Base-by-base conservation (phyloP, 75 land plant genomes). In the Azolla pinnata region DNA sequence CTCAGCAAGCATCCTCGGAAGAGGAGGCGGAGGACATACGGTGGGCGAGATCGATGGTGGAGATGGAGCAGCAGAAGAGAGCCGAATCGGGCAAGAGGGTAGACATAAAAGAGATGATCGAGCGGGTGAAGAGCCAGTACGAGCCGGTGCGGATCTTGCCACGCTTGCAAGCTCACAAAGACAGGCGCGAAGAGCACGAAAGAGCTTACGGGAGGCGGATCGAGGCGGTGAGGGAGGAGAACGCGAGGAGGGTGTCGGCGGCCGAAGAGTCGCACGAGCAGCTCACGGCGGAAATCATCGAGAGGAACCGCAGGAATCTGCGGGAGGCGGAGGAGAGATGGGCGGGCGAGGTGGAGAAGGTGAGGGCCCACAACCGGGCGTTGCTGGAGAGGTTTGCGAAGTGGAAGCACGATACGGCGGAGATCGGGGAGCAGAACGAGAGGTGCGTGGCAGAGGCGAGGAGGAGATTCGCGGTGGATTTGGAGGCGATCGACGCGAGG, bases 41-140 rank as follows among this genome's bases (percentile, higher is more conserved):
- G 28, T 66, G 68, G 68, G 68, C 68, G 1, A 40, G 46, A 57
- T 18, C 29, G 28, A 44, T 44, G 14, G 56, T 66, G 1, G 68
- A 66, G 34, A 27, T 2, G 25, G 48, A 66, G 23, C 68, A 66
- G 46, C 31, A 61, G 12, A 54, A 23, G 48, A 56, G 57, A 28
- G 29, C 42, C 3, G 33, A 54, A 16, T 5, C 18, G 1, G 69
- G 69, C 5, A 46, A 14, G 24, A 46, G 16, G n/a, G 62, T 48
- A 40, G 28, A 3, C 17, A 48, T 67, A 1, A 23, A 59, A 2
- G 62, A 59, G 14, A 57, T 67, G 29, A 9, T 57, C 18, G 24
- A 58, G 21, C 45, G 31, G 31, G 62, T 67, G 1, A 28, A 59
- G 62, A n/a, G n/a, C 0, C 53, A 57, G 28, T 67, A 45, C 33